Evolutionary conservation across 2,329 filamentous ascomycete species (phyloP).

Genomic region (Thelonectria discophora): DNA sequence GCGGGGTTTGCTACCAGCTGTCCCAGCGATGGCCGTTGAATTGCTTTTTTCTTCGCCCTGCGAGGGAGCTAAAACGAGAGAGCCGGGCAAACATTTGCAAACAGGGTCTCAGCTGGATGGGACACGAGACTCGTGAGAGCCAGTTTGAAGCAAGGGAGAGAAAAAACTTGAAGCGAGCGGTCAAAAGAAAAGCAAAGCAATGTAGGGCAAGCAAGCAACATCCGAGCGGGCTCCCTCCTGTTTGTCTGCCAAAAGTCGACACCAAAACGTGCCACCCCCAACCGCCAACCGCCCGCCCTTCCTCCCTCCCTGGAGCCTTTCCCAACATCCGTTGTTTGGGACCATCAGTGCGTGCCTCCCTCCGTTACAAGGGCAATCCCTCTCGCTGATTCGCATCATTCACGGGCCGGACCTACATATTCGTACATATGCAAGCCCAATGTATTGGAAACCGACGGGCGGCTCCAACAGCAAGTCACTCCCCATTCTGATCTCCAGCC

Average conservation of each 20-base stretch:
- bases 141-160: not conserved
- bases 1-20: not conserved
- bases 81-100: not conserved
- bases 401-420: not conserved
- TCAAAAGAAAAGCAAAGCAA: too few relatives aligned
- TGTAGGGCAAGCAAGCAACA: not conserved
- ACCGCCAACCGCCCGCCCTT: too few relatives aligned
- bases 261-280: not conserved
- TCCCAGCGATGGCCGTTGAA: not conserved
- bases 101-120: not conserved
- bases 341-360: constrained; percentile 13
- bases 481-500: too few relatives aligned
- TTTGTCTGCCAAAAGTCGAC: not conserved
- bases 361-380: not conserved
- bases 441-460: not conserved
- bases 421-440: not conserved
- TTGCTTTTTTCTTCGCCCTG: not conserved
- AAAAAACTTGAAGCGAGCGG: too few relatives aligned
- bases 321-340: not conserved
- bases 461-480: not conserved
- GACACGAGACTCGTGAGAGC: too few relatives aligned
- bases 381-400: not conserved
- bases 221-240: not conserved
- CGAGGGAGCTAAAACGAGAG: not conserved
- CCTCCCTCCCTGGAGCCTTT: too few relatives aligned